A percentile compares a stretch with the other conserved stretches of the same genome.
phyloP scores from a whole-genome alignment of 208 protist genomes.

The Wallacemonas sp. region DNA sequence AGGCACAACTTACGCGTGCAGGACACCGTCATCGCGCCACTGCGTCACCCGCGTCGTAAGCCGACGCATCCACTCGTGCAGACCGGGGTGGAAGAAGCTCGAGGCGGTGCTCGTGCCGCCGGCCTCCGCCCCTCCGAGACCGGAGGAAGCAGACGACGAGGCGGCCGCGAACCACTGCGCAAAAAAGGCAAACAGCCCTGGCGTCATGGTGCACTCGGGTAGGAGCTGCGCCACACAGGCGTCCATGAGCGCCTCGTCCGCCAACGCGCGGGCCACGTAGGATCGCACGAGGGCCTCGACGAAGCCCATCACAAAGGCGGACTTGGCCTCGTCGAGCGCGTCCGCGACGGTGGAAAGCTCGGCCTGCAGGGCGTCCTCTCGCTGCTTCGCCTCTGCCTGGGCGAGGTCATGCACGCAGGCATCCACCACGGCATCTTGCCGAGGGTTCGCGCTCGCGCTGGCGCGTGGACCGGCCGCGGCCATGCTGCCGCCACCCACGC shows the following conservation, averaged over 20 bases:
- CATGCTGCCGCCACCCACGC: too few relatives aligned
- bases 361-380: slow-evolving; percentile 1
- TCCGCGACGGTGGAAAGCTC: slow-evolving; percentile 21
- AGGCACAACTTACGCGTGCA: not conserved
- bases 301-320: slow-evolving; percentile 58
- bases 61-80: slow-evolving; percentile 80
- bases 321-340: slow-evolving; percentile 69
- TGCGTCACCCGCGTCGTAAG: slow-evolving; percentile 46
- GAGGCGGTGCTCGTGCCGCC: slow-evolving; percentile 4
- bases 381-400: not conserved
- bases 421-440: not conserved
- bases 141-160: not conserved
- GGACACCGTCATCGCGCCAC: slow-evolving; percentile 21
- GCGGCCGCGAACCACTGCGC: slow-evolving; percentile 33
- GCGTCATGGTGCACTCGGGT: slow-evolving; percentile 57
- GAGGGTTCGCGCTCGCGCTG: not conserved
- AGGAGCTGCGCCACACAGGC: slow-evolving; percentile 51
- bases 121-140: not conserved
- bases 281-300: slow-evolving; percentile 63
- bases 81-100: slow-evolving; percentile 52
- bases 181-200: slow-evolving; percentile 55
- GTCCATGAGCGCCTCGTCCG: slow-evolving; percentile 69
- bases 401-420: not conserved
- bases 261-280: slow-evolving; percentile 40
- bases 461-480: not conserved